phyloP scores from a whole-genome alignment of 139 green algal genomes.

The Klebsormidium nitens region DNA sequence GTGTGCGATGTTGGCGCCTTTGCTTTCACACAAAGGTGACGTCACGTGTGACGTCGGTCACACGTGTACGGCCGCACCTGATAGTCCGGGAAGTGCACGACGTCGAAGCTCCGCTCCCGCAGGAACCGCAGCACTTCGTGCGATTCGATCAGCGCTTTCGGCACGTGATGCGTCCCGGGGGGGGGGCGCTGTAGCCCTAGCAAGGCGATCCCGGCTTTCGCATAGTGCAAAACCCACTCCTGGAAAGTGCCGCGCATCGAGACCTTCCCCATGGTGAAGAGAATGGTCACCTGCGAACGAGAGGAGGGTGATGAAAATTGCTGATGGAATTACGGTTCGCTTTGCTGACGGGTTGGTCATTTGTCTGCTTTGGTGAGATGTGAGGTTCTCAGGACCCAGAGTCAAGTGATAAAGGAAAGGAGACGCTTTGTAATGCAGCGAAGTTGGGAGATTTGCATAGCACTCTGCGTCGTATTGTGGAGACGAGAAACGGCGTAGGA shows the following conservation, averaged over 20 bases:
- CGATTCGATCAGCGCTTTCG: slow-evolving; percentile 27
- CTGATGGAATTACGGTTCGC: too few relatives aligned
- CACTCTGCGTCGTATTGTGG: too few relatives aligned
- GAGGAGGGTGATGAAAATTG: background rate
- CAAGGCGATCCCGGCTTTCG: slow-evolving; percentile 13
- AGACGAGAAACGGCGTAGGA: too few relatives aligned
- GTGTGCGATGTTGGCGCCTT: too few relatives aligned
- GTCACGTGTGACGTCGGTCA: too few relatives aligned
- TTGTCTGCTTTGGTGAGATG: too few relatives aligned
- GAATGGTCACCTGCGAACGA: slow-evolving; percentile 22
- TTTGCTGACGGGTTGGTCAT: too few relatives aligned
- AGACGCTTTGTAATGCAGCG: too few relatives aligned
- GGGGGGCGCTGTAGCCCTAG: slow-evolving; percentile 13
- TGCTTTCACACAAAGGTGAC: too few relatives aligned
- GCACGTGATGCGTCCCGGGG: slow-evolving; percentile 16
- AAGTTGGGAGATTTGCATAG: too few relatives aligned
- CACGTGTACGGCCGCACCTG: background rate
- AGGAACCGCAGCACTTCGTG: slow-evolving; percentile 36
- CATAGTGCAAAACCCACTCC: slow-evolving; percentile 23
- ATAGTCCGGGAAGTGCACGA: slow-evolving; percentile 43
- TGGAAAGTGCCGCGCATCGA: slow-evolving; percentile 25
- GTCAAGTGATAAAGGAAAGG: too few relatives aligned
- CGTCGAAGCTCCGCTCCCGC: slow-evolving; percentile 26
- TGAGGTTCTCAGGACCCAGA: too few relatives aligned
- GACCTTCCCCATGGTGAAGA: slow-evolving; percentile 33